Evolutionary conservation across 2,329 filamentous ascomycete genomes (phyloP), one percentile per base, ranked within the genome.

Genomic region (Clonostachys rhizophaga): DNA sequence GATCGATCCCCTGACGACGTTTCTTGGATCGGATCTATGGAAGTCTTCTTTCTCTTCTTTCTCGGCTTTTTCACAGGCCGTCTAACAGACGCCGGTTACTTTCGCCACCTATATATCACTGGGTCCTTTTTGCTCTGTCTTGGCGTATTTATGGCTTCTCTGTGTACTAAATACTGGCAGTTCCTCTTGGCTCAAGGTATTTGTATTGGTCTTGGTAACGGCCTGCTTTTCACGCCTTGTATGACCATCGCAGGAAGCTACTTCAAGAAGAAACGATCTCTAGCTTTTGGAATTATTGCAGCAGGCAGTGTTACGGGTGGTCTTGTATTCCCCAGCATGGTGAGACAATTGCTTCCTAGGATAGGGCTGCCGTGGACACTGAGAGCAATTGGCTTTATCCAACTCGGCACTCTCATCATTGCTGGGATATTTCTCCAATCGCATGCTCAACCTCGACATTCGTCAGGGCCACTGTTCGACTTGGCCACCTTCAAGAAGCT

Each of bases 71-170:
- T 58, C 49, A 53, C 66, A 3, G 77, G 77, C 0, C 72, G 69
- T 1, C 52, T 76, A 1, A 72, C 67, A 44, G 76, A 80, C 56
- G 61, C 63, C 5, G 77, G 77, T 6, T 66, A 72, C 49, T 65
- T 74, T 36, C 62, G 64, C 12, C 50, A 55, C 6, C 59, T 77
- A 1, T 47, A 79, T 3, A 14, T 61, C 4, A 50, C 56, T 5
- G 75, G 76, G n/a, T 56, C 61, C 4, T 59, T 70, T 46, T 50
- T 75, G 5, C 59, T 71, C 6, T 65, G 73, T 6, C 62, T 78
- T 13, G 74, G 75, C 3, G 61, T 72, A 52, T 72, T 78, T 60
- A 71, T 69, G 64, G 54, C 61, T 2, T 62, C 55, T 18, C 47
- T 71, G 1, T 58, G 54, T 14, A 61, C 51, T 1, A 49, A 55